phyloP scores from a whole-genome alignment of 352 stramenopile species.

The Phytophthora fragariae region DNA sequence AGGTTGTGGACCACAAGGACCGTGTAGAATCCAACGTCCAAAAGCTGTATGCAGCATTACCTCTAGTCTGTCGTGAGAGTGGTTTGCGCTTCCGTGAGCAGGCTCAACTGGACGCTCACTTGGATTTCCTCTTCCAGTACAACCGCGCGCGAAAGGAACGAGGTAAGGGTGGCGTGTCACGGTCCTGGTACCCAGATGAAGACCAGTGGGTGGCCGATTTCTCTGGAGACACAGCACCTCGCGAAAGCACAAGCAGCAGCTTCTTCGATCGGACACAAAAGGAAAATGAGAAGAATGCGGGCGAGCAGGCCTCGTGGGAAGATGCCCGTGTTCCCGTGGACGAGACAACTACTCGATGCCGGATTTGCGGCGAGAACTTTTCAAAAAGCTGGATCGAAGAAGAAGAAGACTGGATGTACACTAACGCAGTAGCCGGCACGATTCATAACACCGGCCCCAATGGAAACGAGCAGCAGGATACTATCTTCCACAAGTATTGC shows the following conservation, averaged over 20 bases:
- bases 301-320: constrained; percentile 65
- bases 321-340: constrained; percentile 81
- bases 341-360: constrained; percentile 79
- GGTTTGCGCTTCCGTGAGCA: constrained; percentile 85
- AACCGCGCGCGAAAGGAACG: constrained; percentile 85
- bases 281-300: constrained; percentile 58
- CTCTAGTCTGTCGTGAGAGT: constrained; percentile 83
- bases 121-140: constrained; percentile 90
- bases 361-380: constrained; percentile 88
- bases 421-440: constrained; percentile 81
- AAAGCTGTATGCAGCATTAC: constrained; percentile 85
- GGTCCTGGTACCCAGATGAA: constrained; percentile 86
- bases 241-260: constrained; percentile 79
- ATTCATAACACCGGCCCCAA: constrained; percentile 61
- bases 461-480: constrained; percentile 55
- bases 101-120: constrained; percentile 75
- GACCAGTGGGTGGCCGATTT: constrained; percentile 86
- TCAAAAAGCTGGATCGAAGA: constrained; percentile 89
- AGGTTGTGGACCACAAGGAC: constrained; percentile 83
- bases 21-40: constrained; percentile 88
- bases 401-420: constrained; percentile 93
- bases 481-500: constrained; percentile 92
- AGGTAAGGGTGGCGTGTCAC: constrained; percentile 80
- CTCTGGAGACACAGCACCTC: constrained; percentile 59
- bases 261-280: constrained; percentile 77